Evolutionary conservation across 306 rosid species (phyloP).

Genomic region (Castanea crenata): DNA sequence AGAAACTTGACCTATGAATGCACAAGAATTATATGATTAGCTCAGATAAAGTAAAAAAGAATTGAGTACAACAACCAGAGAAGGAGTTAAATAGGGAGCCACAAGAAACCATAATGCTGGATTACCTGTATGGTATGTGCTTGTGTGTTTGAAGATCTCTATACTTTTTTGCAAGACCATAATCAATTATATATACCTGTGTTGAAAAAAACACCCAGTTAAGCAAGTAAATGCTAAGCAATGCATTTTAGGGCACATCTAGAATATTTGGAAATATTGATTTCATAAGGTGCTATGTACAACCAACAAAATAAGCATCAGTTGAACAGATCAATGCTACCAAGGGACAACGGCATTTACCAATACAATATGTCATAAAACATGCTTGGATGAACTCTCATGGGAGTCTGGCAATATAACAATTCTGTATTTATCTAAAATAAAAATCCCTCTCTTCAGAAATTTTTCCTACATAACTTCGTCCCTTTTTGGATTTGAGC

Average conservation of each 20-base stretch:
- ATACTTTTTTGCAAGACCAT: slow-evolving; percentile 93
- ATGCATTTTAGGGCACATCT: not conserved
- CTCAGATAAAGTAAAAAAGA: not conserved
- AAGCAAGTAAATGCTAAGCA: slow-evolving; percentile 12
- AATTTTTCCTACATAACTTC: too few species aligned
- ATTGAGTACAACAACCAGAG: not conserved
- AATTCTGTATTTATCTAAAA: not conserved
- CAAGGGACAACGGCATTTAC: not conserved
- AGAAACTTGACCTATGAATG: too few species aligned
- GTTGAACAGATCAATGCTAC: not conserved
- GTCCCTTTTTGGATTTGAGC: not conserved
- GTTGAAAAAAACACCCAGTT: slow-evolving; percentile 18
- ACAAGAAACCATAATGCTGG: slow-evolving; percentile 20
- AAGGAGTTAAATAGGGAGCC: not conserved
- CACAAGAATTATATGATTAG: too few species aligned
- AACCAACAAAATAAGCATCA: not conserved
- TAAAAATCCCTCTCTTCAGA: not conserved
- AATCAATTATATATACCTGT: slow-evolving; percentile 94
- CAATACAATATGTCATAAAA: not conserved
- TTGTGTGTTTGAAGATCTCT: slow-evolving; percentile 97
- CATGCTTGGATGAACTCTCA: not conserved
- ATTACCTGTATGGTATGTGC: slow-evolving; percentile 97
- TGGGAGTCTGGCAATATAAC: not conserved
- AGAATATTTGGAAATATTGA: not conserved
- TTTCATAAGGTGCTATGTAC: not conserved